A percentile compares a stretch with the other conserved stretches of the same genome.
Conservation (phyloP, 139 green algal genomes). For the Pseudopediastrum boryanum region DNA sequence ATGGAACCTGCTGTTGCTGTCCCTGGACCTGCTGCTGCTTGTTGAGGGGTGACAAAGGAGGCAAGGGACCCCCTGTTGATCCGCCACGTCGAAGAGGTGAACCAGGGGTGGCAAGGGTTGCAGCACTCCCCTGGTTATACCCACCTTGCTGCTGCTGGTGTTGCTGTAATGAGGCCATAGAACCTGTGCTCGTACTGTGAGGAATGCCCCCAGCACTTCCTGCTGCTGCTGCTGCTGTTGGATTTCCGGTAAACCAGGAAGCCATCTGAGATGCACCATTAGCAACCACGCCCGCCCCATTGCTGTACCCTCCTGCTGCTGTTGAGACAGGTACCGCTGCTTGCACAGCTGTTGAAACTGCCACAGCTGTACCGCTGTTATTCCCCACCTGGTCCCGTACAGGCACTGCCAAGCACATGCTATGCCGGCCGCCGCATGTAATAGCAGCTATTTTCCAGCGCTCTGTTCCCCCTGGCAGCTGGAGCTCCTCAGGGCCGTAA, state of each 20-base stretch:
- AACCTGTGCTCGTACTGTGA: neutral
- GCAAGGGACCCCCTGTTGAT: too few relatives aligned
- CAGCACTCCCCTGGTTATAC: neutral
- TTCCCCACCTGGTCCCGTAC: conserved; percentile 27
- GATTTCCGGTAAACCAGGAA: too few relatives aligned
- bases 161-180: neutral
- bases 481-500: conserved; percentile 63
- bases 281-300: too few relatives aligned
- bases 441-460: conserved; percentile 71
- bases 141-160: neutral
- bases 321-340: neutral
- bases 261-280: too few relatives aligned
- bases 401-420: conserved; percentile 73
- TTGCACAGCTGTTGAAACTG: conserved; percentile 9
- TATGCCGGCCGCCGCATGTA: conserved; percentile 66
- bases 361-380: neutral
- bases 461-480: conserved; percentile 62
- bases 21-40: neutral
- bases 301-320: too few relatives aligned
- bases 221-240: conserved; percentile 13
- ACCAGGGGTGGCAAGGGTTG: too few relatives aligned
- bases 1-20: neutral
- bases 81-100: too few relatives aligned
- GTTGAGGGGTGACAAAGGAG: neutral
- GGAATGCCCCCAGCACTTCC: neutral